These are phyloP conservation scores for Elaeagnus macrophylla DNA, from an alignment of 306 rosid species.

Conservation along the genomic window DNA sequence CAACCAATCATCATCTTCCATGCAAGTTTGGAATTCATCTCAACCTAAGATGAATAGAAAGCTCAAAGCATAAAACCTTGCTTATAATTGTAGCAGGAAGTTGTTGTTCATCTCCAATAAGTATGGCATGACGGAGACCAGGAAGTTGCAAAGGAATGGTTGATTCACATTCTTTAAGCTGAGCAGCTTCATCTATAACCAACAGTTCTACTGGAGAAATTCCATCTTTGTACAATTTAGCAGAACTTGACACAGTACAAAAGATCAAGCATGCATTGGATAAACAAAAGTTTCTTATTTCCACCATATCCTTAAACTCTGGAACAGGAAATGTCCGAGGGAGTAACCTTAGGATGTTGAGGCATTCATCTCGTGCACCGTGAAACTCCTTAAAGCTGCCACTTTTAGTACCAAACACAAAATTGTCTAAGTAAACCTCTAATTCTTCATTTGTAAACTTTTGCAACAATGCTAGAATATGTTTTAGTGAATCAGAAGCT, in stretches of 20 bases:
- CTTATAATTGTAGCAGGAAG: constrained; percentile 55
- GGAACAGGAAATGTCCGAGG: constrained; percentile 27
- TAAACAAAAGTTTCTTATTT: constrained; percentile 36
- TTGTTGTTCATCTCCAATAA: constrained; percentile 69
- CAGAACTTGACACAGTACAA: constrained; percentile 59
- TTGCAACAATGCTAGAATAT: constrained; percentile 8
- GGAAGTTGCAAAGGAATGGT: constrained; percentile 53
- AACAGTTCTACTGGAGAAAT: constrained; percentile 33
- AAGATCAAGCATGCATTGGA: constrained; percentile 44
- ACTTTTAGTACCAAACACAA: background rate
- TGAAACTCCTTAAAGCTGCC: background rate
- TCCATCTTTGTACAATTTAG: constrained; percentile 25
- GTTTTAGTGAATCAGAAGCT: constrained; percentile 22
- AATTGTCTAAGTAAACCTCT: background rate
- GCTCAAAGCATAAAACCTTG: constrained; percentile 19
- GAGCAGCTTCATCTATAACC: constrained; percentile 74
- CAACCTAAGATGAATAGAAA: too few relatives aligned
- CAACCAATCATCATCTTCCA: too few relatives aligned
- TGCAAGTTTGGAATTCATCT: too few relatives aligned
- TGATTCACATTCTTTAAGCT: constrained; percentile 66
- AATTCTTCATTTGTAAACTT: background rate
- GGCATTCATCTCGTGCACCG: constrained; percentile 4
- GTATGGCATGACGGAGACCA: constrained; percentile 38
- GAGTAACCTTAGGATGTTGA: constrained; percentile 20
- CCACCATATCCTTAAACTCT: background rate